phyloP scores from a whole-genome alignment of 257 asterid genomes.

The Paraleonurus japonicus region DNA sequence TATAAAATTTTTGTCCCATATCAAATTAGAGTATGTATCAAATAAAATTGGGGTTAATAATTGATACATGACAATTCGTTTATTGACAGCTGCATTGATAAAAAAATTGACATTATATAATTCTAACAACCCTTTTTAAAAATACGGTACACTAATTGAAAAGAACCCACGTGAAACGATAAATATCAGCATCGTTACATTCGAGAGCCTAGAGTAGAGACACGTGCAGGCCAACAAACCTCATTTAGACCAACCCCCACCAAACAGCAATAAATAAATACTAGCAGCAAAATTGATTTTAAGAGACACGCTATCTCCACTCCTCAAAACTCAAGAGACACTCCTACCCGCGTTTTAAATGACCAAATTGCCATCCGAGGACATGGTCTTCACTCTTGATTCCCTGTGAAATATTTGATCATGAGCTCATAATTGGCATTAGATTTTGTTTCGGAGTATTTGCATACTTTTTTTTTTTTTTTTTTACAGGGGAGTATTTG shows the following conservation, averaged over 20 bases:
- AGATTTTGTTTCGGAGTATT: too few relatives aligned
- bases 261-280: not conserved
- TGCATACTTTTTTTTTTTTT: too few relatives aligned
- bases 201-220: constrained; percentile 17
- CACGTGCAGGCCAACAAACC: constrained; percentile 32
- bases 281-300: constrained; percentile 8
- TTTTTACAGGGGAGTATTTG: too few relatives aligned
- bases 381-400: not conserved
- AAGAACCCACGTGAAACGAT: constrained; percentile 7
- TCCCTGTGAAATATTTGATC: not conserved
- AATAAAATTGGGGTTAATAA: too few relatives aligned
- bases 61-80: too few relatives aligned
- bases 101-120: too few relatives aligned
- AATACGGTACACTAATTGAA: not conserved
- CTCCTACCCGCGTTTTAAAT: constrained; percentile 11
- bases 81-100: too few relatives aligned
- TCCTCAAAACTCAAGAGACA: constrained; percentile 10
- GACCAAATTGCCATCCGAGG: constrained; percentile 19
- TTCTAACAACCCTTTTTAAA: too few relatives aligned
- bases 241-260: not conserved
- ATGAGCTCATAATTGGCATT: not conserved
- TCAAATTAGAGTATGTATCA: too few relatives aligned
- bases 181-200: not conserved
- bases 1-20: too few relatives aligned
- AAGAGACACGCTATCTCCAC: constrained; percentile 4